Conservation (phyloP, 73 alveolate genomes). For the Diophrys sp. region DNA sequence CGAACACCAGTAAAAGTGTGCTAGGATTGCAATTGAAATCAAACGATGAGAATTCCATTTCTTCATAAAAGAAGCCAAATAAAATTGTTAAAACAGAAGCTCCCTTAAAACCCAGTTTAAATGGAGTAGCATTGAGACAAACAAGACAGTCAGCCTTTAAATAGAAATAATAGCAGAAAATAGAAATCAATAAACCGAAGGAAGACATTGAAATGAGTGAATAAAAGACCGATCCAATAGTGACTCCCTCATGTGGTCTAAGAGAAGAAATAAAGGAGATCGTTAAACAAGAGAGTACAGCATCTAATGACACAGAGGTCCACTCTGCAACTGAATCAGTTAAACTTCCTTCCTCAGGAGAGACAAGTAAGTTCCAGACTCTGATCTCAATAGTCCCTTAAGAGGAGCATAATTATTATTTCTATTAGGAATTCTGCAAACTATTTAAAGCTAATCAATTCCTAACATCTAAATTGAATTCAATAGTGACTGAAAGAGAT, state of each 20-base stretch:
- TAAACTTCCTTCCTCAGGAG: background rate
- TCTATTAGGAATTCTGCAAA: background rate
- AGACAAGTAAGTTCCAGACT: background rate
- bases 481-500: background rate
- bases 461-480: background rate
- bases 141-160: background rate
- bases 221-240: no score
- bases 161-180: no score
- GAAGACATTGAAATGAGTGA: no score
- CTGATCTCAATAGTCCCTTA: background rate
- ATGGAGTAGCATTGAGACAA: background rate
- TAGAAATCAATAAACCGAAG: no score
- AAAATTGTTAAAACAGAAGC: background rate
- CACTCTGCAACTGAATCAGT: no score
- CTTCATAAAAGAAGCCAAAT: background rate
- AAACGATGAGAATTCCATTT: background rate
- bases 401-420: conserved; percentile 6
- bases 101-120: background rate
- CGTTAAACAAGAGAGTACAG: no score
- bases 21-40: background rate
- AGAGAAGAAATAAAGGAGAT: no score
- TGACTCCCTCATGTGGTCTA: no score
- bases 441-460: background rate
- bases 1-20: background rate
- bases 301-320: no score